Conservation (phyloP, 2,329 filamentous ascomycete species). For the Diplocarpon mali region DNA sequence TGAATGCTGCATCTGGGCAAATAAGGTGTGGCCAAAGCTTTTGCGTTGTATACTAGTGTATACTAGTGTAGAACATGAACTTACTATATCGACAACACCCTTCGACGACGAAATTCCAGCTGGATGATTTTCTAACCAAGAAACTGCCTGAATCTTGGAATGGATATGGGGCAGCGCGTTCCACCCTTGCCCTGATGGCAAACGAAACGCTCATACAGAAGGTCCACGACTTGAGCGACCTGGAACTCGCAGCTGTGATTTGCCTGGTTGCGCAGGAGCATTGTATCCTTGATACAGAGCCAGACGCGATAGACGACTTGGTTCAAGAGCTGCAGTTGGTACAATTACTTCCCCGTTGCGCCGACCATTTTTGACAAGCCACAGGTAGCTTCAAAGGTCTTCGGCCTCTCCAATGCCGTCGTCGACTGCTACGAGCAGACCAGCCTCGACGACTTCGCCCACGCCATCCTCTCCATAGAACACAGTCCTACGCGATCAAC, state of each 20-base stretch:
- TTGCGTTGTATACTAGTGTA: too few species aligned
- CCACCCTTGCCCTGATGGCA: conserved; percentile 39
- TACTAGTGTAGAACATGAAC: too few species aligned
- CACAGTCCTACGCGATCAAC: conserved; percentile 15
- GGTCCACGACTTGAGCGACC: conserved; percentile 70
- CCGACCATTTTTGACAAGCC: conserved; percentile 3
- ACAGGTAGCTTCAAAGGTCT: conserved; percentile 57
- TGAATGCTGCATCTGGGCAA: not conserved
- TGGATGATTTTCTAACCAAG: not conserved
- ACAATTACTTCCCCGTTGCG: conserved; percentile 11
- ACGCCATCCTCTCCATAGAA: conserved; percentile 40
- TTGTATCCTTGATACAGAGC: conserved; percentile 71
- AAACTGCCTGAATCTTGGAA: not conserved
- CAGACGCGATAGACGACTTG: conserved; percentile 52
- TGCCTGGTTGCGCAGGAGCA: conserved; percentile 75
- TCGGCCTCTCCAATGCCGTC: conserved; percentile 58
- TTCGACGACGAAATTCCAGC: too few species aligned
- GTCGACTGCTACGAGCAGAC: conserved; percentile 63
- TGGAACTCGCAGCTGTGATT: conserved; percentile 77
- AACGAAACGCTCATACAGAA: conserved; percentile 51
- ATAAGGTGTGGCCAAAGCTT: conserved; percentile 25
- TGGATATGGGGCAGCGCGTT: conserved; percentile 17
- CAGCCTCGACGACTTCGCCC: conserved; percentile 71
- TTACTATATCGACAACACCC: too few species aligned
- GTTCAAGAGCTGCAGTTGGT: conserved; percentile 64